Conservation (phyloP, 2,329 filamentous ascomycete species). For the Fusarium dlaminii region DNA sequence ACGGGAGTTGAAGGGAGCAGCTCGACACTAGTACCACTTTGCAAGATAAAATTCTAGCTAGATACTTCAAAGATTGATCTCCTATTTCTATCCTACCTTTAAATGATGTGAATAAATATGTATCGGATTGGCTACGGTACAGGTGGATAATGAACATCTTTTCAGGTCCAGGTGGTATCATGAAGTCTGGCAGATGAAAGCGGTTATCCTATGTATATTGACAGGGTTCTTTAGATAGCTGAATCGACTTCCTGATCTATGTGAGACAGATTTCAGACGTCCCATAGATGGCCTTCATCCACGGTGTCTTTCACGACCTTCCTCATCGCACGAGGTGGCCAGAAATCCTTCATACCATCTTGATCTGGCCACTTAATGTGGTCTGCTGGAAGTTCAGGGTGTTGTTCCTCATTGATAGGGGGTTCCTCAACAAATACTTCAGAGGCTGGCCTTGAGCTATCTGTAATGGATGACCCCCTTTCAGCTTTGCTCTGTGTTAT, state of each 20-base stretch:
- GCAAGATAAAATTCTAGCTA: fast-evolving
- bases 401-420: background rate
- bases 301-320: background rate
- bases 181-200: background rate
- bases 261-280: background rate
- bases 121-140: background rate
- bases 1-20: background rate
- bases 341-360: background rate
- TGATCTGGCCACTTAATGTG: background rate
- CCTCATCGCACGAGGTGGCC: background rate
- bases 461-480: background rate
- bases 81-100: background rate
- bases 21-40: background rate
- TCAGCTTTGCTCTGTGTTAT: background rate
- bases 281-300: background rate
- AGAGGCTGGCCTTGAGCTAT: background rate
- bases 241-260: background rate
- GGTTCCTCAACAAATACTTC: background rate
- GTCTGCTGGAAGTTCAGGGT: background rate
- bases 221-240: background rate
- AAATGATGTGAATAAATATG: background rate
- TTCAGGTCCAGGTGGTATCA: background rate
- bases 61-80: background rate
- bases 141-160: background rate
- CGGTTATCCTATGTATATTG: background rate